Base-by-base conservation (phyloP, 2,329 filamentous ascomycete species). In the Penicillium corylophilum region DNA sequence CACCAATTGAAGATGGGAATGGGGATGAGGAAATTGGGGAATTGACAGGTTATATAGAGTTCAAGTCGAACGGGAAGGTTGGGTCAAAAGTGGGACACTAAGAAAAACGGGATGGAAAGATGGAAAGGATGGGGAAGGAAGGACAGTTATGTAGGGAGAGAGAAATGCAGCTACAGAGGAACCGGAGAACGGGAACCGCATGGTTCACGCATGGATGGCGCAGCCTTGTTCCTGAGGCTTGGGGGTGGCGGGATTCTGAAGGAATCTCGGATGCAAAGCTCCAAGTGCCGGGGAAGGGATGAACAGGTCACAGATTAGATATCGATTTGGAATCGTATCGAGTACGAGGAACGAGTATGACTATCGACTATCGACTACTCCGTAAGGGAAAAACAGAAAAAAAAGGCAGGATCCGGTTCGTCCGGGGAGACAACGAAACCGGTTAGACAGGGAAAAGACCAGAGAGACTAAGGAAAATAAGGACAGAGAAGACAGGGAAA, bases 241-340 rank as follows among this genome's bases (percentile, higher is more conserved):
- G 54, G 50, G 53, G 55, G 59, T 62, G 59, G 59, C 59, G 59
- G 57, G 49, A 57, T 54, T 51, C 44, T 50, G 48, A 40, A 46
- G 42, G 52, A 55, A 54, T 51, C 46, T 58, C 53, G 50, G 45
- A 46, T 52, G 50, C 31, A 45, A 46, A 48, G 29, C 26, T 9
- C 23, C 48, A 49, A 51, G 39, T 51, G 38, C 44, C 48, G 45
- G 44, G 16, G 16, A 20, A 29, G 23, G 16, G 33, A 40, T 28
- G 46, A 35, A 22, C 24, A 33, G 39, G 36, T 31, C 29, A 48
- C 23, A 23, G 38, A 24, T 23, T 26, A 20, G 39, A 40, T 13
- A 48, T 35, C 3, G 15, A 33, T 33, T 33, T 33, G n/a, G 29
- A 18, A 40, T n/a, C n/a, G n/a, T n/a, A n/a, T n/a, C n/a, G n/a